Conservation (phyloP, 2,329 filamentous ascomycete genomes). For the Raffaelea deltoideospora region DNA sequence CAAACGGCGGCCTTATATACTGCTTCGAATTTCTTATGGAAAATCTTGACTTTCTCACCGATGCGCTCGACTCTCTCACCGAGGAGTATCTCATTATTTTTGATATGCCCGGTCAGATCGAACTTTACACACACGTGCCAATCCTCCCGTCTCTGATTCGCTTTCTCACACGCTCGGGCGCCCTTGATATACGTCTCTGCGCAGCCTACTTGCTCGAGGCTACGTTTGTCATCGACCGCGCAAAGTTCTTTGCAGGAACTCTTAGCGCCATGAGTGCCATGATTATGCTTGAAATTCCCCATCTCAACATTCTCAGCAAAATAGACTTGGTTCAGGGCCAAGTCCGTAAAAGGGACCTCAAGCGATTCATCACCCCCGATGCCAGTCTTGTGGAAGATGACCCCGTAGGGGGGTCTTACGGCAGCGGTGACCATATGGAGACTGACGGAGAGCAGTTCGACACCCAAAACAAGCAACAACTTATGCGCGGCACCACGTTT, state of each 20-base stretch:
- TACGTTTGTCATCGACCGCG: slow-evolving; percentile 86
- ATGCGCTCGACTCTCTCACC: slow-evolving; percentile 68
- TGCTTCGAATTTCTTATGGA: slow-evolving; percentile 94
- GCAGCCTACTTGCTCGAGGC: slow-evolving; percentile 90
- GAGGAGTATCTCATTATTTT: slow-evolving; percentile 97
- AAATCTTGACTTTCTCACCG: slow-evolving; percentile 82
- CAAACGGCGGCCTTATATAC: slow-evolving; percentile 87
- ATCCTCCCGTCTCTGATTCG: slow-evolving; percentile 74
- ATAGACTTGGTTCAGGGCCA: slow-evolving; percentile 94
- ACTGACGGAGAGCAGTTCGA: too few relatives aligned
- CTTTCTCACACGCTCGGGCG: slow-evolving; percentile 63
- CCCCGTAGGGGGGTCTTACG: too few relatives aligned
- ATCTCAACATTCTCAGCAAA: slow-evolving; percentile 92
- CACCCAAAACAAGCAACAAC: slow-evolving; percentile 46
- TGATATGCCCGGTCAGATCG: slow-evolving; percentile 98
- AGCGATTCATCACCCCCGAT: slow-evolving; percentile 81
- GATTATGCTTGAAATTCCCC: slow-evolving; percentile 95
- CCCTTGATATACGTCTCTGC: slow-evolving; percentile 80
- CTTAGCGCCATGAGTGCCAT: slow-evolving; percentile 96
- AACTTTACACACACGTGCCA: slow-evolving; percentile 93
- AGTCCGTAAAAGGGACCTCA: slow-evolving; percentile 73
- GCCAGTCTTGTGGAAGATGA: slow-evolving; percentile 69
- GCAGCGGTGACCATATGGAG: too few relatives aligned
- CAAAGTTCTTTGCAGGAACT: slow-evolving; percentile 95
- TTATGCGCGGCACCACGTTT: slow-evolving; percentile 75